These are phyloP conservation scores for Nannizziopsis arthrosporioides DNA, from an alignment of 2,329 filamentous ascomycete species.

Conservation along the genomic window DNA sequence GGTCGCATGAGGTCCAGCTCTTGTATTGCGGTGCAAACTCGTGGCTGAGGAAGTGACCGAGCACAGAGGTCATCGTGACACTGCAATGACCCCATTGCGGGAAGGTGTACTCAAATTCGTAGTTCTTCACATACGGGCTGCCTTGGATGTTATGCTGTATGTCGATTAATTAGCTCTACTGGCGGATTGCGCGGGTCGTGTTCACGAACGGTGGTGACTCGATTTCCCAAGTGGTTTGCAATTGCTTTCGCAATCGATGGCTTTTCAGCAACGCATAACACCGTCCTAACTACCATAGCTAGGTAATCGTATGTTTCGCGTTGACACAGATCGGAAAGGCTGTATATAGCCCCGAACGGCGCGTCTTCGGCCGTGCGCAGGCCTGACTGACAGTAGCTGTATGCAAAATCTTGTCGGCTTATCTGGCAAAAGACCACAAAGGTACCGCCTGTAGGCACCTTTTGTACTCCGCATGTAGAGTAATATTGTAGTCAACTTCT, in stretches of 20 bases:
- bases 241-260: slow-evolving; percentile 94
- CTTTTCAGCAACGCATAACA: slow-evolving; percentile 74
- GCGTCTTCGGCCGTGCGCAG: background rate
- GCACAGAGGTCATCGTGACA: slow-evolving; percentile 88
- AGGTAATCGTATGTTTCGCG: background rate
- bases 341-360: slow-evolving; percentile 3
- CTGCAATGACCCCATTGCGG: slow-evolving; percentile 65
- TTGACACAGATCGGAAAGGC: slow-evolving; percentile 6
- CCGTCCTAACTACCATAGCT: slow-evolving; percentile 19
- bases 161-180: background rate
- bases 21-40: slow-evolving; percentile 69
- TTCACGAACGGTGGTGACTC: slow-evolving; percentile 56
- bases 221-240: slow-evolving; percentile 75
- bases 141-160: slow-evolving; percentile 53
- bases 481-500: too few species aligned
- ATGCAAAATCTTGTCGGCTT: too few species aligned
- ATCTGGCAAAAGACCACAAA: too few species aligned
- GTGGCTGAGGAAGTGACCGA: slow-evolving; percentile 71
- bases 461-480: too few species aligned
- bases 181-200: slow-evolving; percentile 13
- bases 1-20: slow-evolving; percentile 70
- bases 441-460: too few species aligned
- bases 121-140: slow-evolving; percentile 81
- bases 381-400: too few species aligned
- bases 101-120: slow-evolving; percentile 83